Evolutionary conservation across 148 eudicot species (phyloP).

Genomic region (Arbutus unedo): DNA sequence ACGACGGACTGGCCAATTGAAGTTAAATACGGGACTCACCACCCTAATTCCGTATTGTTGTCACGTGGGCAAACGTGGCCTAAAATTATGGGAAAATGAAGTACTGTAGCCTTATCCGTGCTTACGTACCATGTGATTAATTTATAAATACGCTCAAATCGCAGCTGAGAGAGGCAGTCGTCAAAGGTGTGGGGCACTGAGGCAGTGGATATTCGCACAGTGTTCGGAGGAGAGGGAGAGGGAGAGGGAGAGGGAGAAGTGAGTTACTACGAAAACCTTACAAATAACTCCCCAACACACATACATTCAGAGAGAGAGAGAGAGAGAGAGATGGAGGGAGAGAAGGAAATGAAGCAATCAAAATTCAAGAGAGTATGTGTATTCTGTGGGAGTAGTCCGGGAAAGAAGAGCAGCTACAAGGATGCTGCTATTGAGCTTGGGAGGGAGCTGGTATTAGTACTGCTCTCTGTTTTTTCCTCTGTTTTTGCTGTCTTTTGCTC

Average conservation of each 20-base stretch:
- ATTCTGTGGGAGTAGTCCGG: conserved; percentile 48
- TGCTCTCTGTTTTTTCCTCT: neutral
- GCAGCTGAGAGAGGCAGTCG: neutral
- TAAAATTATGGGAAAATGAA: neutral
- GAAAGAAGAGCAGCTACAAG: conserved; percentile 40
- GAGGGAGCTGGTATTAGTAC: conserved; percentile 29
- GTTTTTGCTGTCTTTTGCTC: conserved; percentile 1
- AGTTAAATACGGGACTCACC: no score
- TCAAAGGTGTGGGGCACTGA: conserved; percentile 5
- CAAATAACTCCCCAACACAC: neutral
- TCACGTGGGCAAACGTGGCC: neutral
- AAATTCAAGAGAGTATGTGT: conserved; percentile 39
- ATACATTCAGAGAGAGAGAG: conserved; percentile 9
- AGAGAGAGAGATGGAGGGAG: conserved; percentile 24
- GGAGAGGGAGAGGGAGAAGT: neutral
- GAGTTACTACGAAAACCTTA: no score
- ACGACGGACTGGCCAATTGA: no score
- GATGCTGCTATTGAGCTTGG: conserved; percentile 44
- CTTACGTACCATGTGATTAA: neutral
- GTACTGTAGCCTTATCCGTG: neutral
- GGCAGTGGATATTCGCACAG: conserved; percentile 3
- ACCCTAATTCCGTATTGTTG: neutral
- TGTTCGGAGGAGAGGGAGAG: neutral
- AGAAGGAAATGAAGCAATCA: conserved; percentile 25
- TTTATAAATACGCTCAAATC: conserved; percentile 1